Base-by-base conservation (phyloP, 2,329 filamentous ascomycete genomes). In the Trichoderma aggressivum region DNA sequence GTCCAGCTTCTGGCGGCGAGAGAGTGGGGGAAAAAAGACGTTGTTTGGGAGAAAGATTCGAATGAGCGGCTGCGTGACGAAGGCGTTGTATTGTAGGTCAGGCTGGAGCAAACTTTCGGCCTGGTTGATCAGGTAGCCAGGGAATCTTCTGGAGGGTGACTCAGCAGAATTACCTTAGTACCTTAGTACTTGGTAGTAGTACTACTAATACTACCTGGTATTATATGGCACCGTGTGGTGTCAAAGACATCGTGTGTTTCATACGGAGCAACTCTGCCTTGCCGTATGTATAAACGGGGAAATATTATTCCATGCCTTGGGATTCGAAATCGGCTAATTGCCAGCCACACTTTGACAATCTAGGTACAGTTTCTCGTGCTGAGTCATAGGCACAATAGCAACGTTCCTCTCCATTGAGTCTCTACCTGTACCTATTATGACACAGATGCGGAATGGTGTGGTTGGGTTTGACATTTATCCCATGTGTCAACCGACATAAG, bases 1-100 rank as follows among this genome's bases (percentile, higher is more conserved):
- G 75, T 79, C 78, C 79, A 74, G 76, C 79, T 80, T 81, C 79
- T 75, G 76, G 70, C 74, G 79, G 79, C 78, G 74, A 80, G 76
- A 76, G 77, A 78, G 74, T 73, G 56, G 5, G 56, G 5, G 18
- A 34, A 72, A 72, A 62, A 69, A 74, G 75, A 71, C 75, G 72
- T 77, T 78, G 77, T 75, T 73, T 73, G 73, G 56, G 65, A 55
- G 28, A 21, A 53, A 26, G 74, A 70, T 72, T 71, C 70, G 73
- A 74, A 69, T 60, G 68, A 71, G 62, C 61, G 70, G 70, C 67
- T 53, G 39, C 39, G 65, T 39, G 65, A 70, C 24, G 21, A 62
- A 14, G 67, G 47, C 36, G 32, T 70, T 56, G 12, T 53, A 32
- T 59, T 16, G 47, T 70, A 56, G 30, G 67, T 70, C 61, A 39